Conservation (phyloP, 1,284 basidiomycete genomes). For the Malassezia psittaci region DNA sequence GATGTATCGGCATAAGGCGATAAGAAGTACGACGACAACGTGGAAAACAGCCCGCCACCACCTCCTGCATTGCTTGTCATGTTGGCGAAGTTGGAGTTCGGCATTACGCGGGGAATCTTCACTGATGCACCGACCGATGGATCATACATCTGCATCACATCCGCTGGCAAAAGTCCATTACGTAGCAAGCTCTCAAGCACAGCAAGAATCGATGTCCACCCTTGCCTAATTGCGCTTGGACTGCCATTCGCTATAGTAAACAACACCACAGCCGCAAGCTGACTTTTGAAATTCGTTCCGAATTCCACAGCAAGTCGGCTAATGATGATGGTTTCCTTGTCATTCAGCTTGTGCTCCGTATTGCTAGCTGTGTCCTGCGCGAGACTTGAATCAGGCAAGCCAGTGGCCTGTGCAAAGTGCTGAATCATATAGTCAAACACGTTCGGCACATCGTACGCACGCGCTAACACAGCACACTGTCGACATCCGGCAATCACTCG, state of each 20-base stretch:
- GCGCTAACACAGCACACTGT: conserved; percentile 87
- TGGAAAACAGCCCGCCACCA: conserved; percentile 77
- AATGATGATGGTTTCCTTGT: conserved; percentile 61
- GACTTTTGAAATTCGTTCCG: conserved; percentile 88
- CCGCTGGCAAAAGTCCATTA: conserved; percentile 67
- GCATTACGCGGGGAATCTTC: conserved; percentile 22
- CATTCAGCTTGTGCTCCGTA: conserved; percentile 1
- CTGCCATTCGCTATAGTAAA: conserved; percentile 98
- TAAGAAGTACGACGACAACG: conserved; percentile 89
- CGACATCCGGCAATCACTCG: conserved; percentile 86
- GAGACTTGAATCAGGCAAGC: conserved; percentile 27
- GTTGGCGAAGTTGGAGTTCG: conserved; percentile 50
- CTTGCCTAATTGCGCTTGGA: conserved; percentile 82
- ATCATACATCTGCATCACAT: conserved; percentile 80
- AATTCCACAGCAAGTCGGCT: conserved; percentile 86
- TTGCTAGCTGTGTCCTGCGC: conserved; percentile 21
- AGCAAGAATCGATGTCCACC: conserved; percentile 84
- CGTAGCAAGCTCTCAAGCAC: conserved; percentile 95
- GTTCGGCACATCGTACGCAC: conserved; percentile 76
- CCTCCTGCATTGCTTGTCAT: conserved; percentile 75
- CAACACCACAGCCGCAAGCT: conserved; percentile 88
- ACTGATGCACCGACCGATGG: background rate
- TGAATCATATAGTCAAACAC: conserved; percentile 94
- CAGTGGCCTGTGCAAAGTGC: conserved; percentile 55
- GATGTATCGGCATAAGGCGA: conserved; percentile 76